Percentiles rank a stretch among this genome's conserved stretches.
These are phyloP conservation scores for Pisolithus marmoratus DNA, from an alignment of 768 basidiomycete species.

Conservation along the genomic window DNA sequence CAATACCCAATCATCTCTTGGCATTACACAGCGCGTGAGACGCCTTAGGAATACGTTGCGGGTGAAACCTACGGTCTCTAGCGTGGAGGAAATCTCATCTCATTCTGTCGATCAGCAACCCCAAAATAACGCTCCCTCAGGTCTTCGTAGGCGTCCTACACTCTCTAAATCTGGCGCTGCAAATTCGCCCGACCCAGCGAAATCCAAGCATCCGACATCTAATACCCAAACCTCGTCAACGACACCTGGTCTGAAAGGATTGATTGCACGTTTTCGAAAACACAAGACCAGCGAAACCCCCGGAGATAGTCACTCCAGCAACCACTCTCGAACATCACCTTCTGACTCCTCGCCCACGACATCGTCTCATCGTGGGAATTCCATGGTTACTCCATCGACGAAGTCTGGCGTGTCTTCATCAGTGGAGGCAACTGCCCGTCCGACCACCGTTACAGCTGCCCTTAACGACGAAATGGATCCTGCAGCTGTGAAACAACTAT, in stretches of 20 bases:
- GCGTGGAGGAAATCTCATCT: slow-evolving; percentile 47
- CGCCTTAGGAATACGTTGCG: slow-evolving; percentile 66
- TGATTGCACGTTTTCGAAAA: slow-evolving; percentile 72
- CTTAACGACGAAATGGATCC: slow-evolving; percentile 33
- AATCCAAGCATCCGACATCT: slow-evolving; percentile 49
- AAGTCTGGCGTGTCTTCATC: slow-evolving; percentile 1
- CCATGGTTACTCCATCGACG: slow-evolving; percentile 15
- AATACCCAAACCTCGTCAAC: slow-evolving; percentile 62
- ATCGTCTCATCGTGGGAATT: slow-evolving; percentile 30
- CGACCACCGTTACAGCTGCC: slow-evolving; percentile 20
- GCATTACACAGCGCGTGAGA: slow-evolving; percentile 67
- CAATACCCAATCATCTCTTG: slow-evolving; percentile 37
- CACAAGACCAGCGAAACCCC: slow-evolving; percentile 24
- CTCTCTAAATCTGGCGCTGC: slow-evolving; percentile 35
- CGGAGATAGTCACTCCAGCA: slow-evolving; percentile 26
- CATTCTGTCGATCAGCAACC: slow-evolving; percentile 39
- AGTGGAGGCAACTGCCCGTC: slow-evolving; percentile 15
- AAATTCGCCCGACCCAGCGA: slow-evolving; percentile 42
- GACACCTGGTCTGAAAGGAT: slow-evolving; percentile 69
- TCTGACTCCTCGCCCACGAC: slow-evolving; percentile 32
- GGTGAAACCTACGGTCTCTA: slow-evolving; percentile 40
- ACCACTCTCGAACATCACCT: slow-evolving; percentile 25
- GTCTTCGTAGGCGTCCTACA: slow-evolving; percentile 41
- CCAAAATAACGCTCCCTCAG: slow-evolving; percentile 17
- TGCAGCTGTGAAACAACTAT: slow-evolving; percentile 63